Base-by-base conservation (phyloP, 1,284 basidiomycete genomes). In the Ganoderma lucidum region DNA sequence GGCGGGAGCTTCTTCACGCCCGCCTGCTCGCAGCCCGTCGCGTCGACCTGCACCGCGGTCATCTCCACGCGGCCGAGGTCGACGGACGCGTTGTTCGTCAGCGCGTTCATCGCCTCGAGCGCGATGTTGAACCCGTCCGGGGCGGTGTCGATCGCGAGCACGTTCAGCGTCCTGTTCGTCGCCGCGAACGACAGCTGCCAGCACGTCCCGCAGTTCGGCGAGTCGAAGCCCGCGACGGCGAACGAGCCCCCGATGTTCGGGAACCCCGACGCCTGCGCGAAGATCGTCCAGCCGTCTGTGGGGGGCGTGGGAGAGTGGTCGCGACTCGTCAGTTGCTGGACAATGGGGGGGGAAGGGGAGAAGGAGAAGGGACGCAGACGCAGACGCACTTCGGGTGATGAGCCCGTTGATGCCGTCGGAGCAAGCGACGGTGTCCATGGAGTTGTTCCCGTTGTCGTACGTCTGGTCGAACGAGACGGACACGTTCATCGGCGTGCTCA, bases 191-290 rank as follows among this genome's bases (percentile, higher is more conserved):
- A 23, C 23, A 23, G 23, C 23, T 23, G 23, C 23, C 23, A 23
- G 23, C 23, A 23, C 23, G 23, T 23, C 78, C 86, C 85, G 74
- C 86, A 87, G 37, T 76, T 73, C 23, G 75, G n/a, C 8, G 82
- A 83, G 76, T 82, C 80, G 79, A 80, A 87, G 6, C 81, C 82
- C 17, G 69, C 70, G 41, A 88, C 77, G n/a, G 79, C 80, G 55
- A 73, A 74, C 6, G 80, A 81, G 37, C 84, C 87, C 28, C 86
- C 88, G 73, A 89, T 78, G 74, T 82, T 78, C 28, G 87, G 87
- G 79, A 84, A 89, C n/a, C 63, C 76, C 28, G 86, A 84, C 59
- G 89, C 79, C 17, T 79, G 79, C 6, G 80, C 81, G 73, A 88
- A 84, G n/a, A 81, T 87, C 35, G 78, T 78, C 76, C 80, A 88